Percentiles rank a stretch among this genome's conserved stretches.
phyloP scores from a whole-genome alignment of 768 basidiomycete genomes.

The Suillus alpinus region DNA sequence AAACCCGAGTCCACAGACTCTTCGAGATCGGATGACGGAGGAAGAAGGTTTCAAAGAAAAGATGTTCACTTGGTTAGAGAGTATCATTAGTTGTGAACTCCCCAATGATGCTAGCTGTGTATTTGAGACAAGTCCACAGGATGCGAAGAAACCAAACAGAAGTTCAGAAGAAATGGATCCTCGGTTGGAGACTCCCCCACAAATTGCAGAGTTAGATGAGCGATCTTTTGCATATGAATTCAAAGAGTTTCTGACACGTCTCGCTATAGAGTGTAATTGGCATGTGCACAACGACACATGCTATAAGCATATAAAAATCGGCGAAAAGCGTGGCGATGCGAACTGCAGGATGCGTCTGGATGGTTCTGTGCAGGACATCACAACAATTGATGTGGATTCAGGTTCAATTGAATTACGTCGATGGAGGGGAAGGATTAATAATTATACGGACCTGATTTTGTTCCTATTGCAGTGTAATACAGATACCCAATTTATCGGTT shows the following conservation, averaged over 20 bases:
- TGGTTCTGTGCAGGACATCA: background rate
- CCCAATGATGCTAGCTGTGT: background rate
- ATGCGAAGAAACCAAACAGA: too few species aligned
- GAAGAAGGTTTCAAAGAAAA: background rate
- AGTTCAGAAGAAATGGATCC: background rate
- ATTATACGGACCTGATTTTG: conserved; percentile 11
- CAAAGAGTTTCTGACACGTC: background rate
- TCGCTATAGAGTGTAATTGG: conserved; percentile 6
- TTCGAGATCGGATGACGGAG: background rate
- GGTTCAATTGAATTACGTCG: conserved; percentile 7
- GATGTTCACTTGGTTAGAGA: background rate
- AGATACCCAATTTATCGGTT: conserved; percentile 32
- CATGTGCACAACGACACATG: conserved; percentile 10
- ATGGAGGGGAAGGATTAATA: conserved; percentile 12
- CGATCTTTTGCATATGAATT: background rate
- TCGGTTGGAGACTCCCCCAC: background rate
- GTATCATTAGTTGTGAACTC: background rate
- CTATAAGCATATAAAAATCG: conserved; percentile 11
- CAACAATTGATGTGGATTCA: conserved; percentile 6
- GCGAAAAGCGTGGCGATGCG: background rate
- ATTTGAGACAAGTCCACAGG: too few species aligned
- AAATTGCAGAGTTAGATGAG: background rate
- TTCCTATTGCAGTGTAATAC: conserved; percentile 25
- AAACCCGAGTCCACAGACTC: background rate
- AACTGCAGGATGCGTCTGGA: conserved; percentile 5